phyloP scores from a whole-genome alignment of 768 basidiomycete genomes.

The Pulveroboletus sp. region DNA sequence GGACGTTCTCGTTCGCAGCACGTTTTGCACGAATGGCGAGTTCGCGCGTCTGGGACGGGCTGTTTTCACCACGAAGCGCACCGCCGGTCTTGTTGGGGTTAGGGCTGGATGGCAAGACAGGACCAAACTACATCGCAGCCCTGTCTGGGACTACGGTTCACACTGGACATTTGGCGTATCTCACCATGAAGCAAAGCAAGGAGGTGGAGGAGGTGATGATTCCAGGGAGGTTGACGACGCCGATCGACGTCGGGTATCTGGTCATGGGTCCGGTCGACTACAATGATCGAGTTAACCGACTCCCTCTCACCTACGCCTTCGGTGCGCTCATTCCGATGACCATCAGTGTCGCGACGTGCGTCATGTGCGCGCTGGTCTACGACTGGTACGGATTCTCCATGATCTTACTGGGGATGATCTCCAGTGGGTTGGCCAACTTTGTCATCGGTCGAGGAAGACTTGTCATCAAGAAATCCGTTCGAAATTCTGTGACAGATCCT shows the following conservation, averaged over 20 bases:
- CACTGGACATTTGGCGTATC: slow-evolving; percentile 24
- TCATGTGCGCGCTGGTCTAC: slow-evolving; percentile 19
- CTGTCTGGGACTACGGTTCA: slow-evolving; percentile 21
- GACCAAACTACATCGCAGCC: slow-evolving; percentile 27
- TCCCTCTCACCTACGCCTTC: slow-evolving; percentile 1
- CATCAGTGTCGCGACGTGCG: slow-evolving; percentile 17
- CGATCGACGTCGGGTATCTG: slow-evolving; percentile 17
- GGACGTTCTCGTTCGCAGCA: slow-evolving; percentile 29
- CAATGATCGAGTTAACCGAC: slow-evolving; percentile 1
- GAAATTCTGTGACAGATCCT: slow-evolving; percentile 13
- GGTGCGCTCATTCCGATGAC: slow-evolving; percentile 22
- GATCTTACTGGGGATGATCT: slow-evolving; percentile 30
- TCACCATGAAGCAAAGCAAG: slow-evolving; percentile 14
- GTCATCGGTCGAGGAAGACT: slow-evolving; percentile 25
- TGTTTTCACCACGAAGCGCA: slow-evolving; percentile 17
- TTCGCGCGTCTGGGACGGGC: slow-evolving; percentile 24
- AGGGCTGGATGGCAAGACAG: slow-evolving; percentile 27
- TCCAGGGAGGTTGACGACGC: slow-evolving; percentile 19
- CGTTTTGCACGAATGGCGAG: slow-evolving; percentile 29
- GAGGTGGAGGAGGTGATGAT: slow-evolving; percentile 7
- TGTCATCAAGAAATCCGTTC: slow-evolving; percentile 13
- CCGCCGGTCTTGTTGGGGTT: slow-evolving; percentile 24
- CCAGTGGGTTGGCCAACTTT: slow-evolving; percentile 26
- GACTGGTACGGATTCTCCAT: slow-evolving; percentile 33
- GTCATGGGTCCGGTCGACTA: slow-evolving; percentile 9